A percentile compares a stretch with the other conserved stretches of the same genome.
Evolutionary conservation across 2,329 filamentous ascomycete species (phyloP).

Genomic region (Xylariaceae sp.): DNA sequence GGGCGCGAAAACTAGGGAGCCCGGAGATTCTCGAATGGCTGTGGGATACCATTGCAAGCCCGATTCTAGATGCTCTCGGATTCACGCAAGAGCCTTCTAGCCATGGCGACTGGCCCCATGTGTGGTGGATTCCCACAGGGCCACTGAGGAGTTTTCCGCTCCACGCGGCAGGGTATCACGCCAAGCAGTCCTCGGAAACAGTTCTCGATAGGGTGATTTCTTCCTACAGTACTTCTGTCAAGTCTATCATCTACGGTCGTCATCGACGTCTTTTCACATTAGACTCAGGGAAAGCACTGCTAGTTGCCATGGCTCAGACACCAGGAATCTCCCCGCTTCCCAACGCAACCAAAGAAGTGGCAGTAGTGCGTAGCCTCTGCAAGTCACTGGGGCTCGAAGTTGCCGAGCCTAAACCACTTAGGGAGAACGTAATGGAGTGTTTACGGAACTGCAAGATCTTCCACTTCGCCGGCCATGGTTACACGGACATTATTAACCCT

Average conservation of each 20-base stretch:
- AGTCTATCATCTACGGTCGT: background rate
- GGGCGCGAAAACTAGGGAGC: background rate
- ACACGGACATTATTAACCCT: too few species aligned
- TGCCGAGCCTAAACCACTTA: too few species aligned
- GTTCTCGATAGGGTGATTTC: background rate
- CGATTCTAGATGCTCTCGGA: background rate
- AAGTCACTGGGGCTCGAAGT: too few species aligned
- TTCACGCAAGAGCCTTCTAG: background rate
- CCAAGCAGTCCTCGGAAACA: background rate
- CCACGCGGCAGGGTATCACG: background rate
- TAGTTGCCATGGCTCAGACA: background rate
- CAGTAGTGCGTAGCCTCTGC: too few species aligned
- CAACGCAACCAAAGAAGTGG: background rate
- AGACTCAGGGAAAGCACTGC: background rate
- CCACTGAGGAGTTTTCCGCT: background rate
- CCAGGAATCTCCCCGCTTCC: background rate
- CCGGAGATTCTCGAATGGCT: background rate
- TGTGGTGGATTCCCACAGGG: slow-evolving; percentile 20
- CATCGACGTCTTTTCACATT: background rate
- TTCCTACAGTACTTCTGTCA: background rate
- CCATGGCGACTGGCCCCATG: slow-evolving; percentile 1
- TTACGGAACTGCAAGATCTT: too few species aligned
- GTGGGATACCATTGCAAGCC: background rate
- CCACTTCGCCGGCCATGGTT: too few species aligned
- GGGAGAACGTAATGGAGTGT: too few species aligned